Conservation (phyloP, 2,329 filamentous ascomycete species). For the Sporothrix pallida region DNA sequence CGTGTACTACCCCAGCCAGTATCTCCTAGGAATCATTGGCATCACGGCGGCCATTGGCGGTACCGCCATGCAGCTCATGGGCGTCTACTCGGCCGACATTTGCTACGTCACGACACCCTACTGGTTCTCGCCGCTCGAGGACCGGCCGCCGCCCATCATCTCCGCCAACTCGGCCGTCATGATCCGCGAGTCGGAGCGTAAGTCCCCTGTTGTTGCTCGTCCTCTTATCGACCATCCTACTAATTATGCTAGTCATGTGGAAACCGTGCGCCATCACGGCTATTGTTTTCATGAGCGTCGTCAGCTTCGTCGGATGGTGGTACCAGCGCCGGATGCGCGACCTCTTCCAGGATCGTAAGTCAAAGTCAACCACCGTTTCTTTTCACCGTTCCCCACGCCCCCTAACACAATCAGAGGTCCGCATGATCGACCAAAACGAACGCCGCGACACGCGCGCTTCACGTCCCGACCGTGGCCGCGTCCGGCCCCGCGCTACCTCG, state of each 20-base stretch:
- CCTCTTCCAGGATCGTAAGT: slow-evolving; percentile 37
- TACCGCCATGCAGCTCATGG: slow-evolving; percentile 41
- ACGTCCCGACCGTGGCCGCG: slow-evolving; percentile 21
- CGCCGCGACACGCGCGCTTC: slow-evolving; percentile 24
- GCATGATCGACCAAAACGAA: slow-evolving; percentile 32
- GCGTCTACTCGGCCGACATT: slow-evolving; percentile 40
- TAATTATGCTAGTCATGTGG: slow-evolving; percentile 36
- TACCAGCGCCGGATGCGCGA: slow-evolving; percentile 42
- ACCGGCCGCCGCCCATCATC: slow-evolving; percentile 33
- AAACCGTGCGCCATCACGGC: slow-evolving; percentile 39
- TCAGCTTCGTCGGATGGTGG: slow-evolving; percentile 42
- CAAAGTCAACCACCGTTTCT: too few species aligned
- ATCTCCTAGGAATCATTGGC: slow-evolving; percentile 47
- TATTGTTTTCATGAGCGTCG: slow-evolving; percentile 40
- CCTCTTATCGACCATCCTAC: not conserved
- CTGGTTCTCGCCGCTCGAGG: slow-evolving; percentile 37
- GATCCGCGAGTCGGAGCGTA: slow-evolving; percentile 35
- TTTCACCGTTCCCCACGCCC: too few species aligned
- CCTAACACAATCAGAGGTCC: slow-evolving; percentile 28
- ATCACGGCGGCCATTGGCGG: slow-evolving; percentile 46
- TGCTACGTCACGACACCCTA: slow-evolving; percentile 37
- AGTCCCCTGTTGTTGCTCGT: not conserved
- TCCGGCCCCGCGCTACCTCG: not conserved
- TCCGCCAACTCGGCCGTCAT: slow-evolving; percentile 38
- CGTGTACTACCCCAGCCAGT: slow-evolving; percentile 37